Percentiles rank a stretch among this genome's conserved stretches.
Conservation (phyloP, 1,284 basidiomycete genomes). For the Cryptococcus neoformans region DNA sequence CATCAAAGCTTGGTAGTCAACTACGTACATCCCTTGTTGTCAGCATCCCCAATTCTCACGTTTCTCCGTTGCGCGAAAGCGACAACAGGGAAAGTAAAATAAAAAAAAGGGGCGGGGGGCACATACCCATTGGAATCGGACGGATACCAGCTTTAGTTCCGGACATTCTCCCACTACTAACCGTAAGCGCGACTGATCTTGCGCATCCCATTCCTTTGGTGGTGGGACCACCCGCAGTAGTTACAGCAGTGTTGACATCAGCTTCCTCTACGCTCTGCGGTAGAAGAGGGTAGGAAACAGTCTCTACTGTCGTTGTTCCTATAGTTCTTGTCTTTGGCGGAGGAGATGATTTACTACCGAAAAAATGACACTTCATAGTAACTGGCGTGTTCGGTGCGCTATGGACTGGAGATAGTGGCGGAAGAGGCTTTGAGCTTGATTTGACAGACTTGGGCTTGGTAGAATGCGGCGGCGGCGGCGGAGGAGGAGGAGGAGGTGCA, state of each 20-base stretch:
- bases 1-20: constrained; percentile 30
- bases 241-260: constrained; percentile 21
- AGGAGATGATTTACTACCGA: background rate
- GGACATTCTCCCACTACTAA: background rate
- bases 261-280: background rate
- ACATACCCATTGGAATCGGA: constrained; percentile 27
- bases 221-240: constrained; percentile 22
- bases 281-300: too few species aligned
- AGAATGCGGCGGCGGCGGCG: background rate
- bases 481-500: background rate
- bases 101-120: too few species aligned
- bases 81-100: too few species aligned
- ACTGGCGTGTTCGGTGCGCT: background rate
- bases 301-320: constrained; percentile 11
- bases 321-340: constrained; percentile 3
- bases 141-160: constrained; percentile 25
- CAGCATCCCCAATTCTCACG: background rate
- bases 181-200: constrained; percentile 13
- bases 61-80: too few species aligned
- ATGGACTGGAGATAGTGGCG: background rate
- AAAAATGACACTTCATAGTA: background rate
- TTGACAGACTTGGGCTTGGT: constrained; percentile 1
- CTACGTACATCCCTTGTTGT: constrained; percentile 6
- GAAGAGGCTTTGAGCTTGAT: background rate
- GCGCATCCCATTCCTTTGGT: constrained; percentile 17